Base-by-base conservation (phyloP, 2,329 filamentous ascomycete genomes). In the Diaporthe sp. region DNA sequence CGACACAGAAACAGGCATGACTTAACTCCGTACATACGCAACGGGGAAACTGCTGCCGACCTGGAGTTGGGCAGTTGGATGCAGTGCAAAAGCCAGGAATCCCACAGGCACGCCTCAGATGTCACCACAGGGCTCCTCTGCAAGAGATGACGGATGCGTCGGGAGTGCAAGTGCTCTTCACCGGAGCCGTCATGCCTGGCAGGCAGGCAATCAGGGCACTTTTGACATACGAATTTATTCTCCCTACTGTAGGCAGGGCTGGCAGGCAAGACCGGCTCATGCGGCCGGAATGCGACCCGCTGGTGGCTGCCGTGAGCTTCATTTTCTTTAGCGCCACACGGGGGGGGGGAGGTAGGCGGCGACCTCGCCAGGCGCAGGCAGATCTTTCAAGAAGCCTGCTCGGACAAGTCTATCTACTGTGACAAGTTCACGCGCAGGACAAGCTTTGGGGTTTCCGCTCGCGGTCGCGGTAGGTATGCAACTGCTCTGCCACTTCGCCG, bases 251-350 rank as follows among this genome's bases (percentile, higher is more conserved):
- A 25, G 22, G 61, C 45, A 67, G 30, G 61, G 30, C 22, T 47
- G 61, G 52, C 52, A 19, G 52, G 52, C 52, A 54, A 25, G 25
- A 19, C 28, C 52, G 52, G 57, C 35, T 60, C 35, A 40, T 60
- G 57, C 57, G 35, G 57, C 61, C 61, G 30, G 30, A 38, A 50
- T 28, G 61, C 45, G 42, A 22, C 28, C 45, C 10, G 45, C 30
- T 38, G 42, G 40, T n/a, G 28, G 33, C 22, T 52, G 45, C 61
- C 61, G n/a, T 38, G n/a, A 25, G 61, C 45, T 67, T 67, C 30
- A 52, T 25, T 38, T 28, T 28, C 19, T 30, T 38, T 52, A 3
- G 45, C 30, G 22, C 30, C 30, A 5, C 40, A 19, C 15, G 6
- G 22, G 15, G n/a, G 22, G 15, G n/a, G 17, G 22, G 30, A 30